A percentile compares a stretch with the other conserved stretches of the same genome.
Conservation (phyloP, 208 protist genomes). For the Angomonas deanei region DNA sequence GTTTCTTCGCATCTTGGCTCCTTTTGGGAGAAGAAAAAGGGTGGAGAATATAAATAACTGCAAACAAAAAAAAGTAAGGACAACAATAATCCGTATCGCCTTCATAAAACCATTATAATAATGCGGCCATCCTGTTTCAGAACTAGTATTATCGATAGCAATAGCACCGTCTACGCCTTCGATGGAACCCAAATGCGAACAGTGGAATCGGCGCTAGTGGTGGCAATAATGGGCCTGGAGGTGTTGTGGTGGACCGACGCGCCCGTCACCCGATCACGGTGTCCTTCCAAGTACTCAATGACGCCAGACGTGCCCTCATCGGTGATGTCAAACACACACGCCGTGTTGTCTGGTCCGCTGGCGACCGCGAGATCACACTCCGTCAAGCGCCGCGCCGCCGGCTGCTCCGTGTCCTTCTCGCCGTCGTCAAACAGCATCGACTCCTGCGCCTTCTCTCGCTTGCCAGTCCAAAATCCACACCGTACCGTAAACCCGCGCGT, state of each 20-base stretch:
- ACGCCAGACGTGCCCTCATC: constrained; percentile 45
- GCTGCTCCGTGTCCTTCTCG: constrained; percentile 66
- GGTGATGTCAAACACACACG: constrained; percentile 76
- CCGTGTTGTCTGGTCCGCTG: constrained; percentile 67
- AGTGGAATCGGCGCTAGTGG: constrained; percentile 76
- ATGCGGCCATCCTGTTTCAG: background rate
- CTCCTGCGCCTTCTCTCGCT: constrained; percentile 48
- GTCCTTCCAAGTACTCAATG: constrained; percentile 74
- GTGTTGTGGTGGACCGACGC: constrained; percentile 57
- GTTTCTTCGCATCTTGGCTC: no score
- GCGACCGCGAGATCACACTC: constrained; percentile 80
- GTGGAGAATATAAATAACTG: background rate
- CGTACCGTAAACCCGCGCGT: constrained; percentile 52
- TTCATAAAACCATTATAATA: no score
- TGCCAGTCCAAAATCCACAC: constrained; percentile 75
- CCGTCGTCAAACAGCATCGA: constrained; percentile 79
- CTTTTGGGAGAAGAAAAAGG: background rate
- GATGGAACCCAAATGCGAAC: constrained; percentile 78
- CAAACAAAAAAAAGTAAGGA: constrained; percentile 9
- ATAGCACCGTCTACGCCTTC: constrained; percentile 30
- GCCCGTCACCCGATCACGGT: constrained; percentile 79
- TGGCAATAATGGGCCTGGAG: constrained; percentile 74
- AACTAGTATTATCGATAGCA: background rate
- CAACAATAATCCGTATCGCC: constrained; percentile 3
- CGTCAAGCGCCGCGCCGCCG: constrained; percentile 42